Percentiles rank a stretch among this genome's conserved stretches.
Conservation (phyloP, 192 early-diverging fungal genomes). For the Backusella macrospora region DNA sequence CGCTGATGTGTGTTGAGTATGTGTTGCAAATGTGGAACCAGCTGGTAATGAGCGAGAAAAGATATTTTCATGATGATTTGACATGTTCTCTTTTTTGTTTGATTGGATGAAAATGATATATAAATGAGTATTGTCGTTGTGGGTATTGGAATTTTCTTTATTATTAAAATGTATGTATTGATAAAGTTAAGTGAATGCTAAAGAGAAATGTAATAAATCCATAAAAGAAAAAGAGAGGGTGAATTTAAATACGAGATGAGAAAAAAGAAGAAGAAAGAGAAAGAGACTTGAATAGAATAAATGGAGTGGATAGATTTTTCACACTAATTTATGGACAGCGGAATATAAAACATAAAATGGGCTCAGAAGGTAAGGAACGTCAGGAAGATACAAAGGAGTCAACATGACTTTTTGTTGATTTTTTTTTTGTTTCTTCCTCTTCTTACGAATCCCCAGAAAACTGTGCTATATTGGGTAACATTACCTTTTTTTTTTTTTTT, state of each 20-base stretch:
- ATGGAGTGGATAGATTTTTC: not conserved
- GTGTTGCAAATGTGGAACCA: conserved; percentile 12
- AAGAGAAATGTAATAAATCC: not conserved
- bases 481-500: not conserved
- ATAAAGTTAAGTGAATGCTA: not conserved
- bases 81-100: not conserved
- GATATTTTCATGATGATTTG: not conserved
- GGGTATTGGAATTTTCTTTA: not conserved
- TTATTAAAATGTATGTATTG: not conserved
- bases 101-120: not conserved
- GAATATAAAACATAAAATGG: conserved; percentile 14
- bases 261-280: not conserved
- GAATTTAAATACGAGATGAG: conserved; percentile 5
- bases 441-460: conserved; percentile 4
- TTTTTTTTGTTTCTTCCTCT: too few species aligned
- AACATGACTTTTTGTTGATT: conserved; percentile 11
- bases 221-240: not conserved
- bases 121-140: not conserved
- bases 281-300: not conserved
- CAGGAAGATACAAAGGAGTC: conserved; percentile 18
- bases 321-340: conserved; percentile 3
- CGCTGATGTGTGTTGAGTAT: conserved; percentile 6
- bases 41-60: not conserved
- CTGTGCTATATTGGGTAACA: not conserved
- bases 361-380: conserved; percentile 22